phyloP scores from a whole-genome alignment of 2,329 filamentous ascomycete species.

The Penicillium vulpinum region DNA sequence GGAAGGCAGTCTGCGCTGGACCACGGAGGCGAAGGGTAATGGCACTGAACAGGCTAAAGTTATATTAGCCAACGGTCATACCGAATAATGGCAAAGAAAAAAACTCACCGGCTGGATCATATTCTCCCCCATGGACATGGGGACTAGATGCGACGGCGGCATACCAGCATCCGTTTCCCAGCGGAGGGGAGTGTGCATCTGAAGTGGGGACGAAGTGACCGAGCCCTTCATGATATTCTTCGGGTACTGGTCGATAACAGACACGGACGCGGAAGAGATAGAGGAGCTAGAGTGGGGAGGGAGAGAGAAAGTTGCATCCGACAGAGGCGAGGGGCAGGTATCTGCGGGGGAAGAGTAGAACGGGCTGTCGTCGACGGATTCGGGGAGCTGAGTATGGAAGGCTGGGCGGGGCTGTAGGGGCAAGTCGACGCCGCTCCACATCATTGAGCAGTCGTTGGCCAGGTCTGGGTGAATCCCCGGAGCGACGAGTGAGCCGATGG shows the following conservation, averaged over 20 bases:
- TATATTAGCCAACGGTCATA: constrained; percentile 38
- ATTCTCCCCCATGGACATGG: constrained; percentile 37
- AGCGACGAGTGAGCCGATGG: constrained; percentile 38
- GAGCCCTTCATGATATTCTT: constrained; percentile 35
- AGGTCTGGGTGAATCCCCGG: constrained; percentile 37
- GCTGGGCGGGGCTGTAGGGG: constrained; percentile 31
- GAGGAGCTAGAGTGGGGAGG: constrained; percentile 33
- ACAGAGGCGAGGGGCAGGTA: constrained; percentile 46
- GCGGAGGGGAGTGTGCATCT: constrained; percentile 33
- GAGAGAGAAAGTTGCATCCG: constrained; percentile 37
- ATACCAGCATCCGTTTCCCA: constrained; percentile 37
- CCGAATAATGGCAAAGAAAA: constrained; percentile 27
- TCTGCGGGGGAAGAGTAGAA: constrained; percentile 46
- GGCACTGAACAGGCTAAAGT: constrained; percentile 20
- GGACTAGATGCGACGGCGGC: constrained; percentile 35
- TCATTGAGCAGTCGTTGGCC: constrained; percentile 31
- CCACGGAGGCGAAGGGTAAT: constrained; percentile 28
- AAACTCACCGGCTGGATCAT: constrained; percentile 41
- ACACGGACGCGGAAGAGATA: constrained; percentile 36
- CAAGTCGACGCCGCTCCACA: constrained; percentile 41
- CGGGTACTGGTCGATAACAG: constrained; percentile 37
- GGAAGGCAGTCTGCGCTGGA: constrained; percentile 25
- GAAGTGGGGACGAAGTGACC: constrained; percentile 36
- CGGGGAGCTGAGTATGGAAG: constrained; percentile 37
- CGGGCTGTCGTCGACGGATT: constrained; percentile 41